Conservation (phyloP, 2,329 filamentous ascomycete genomes). For the Cladosporium phlei region DNA sequence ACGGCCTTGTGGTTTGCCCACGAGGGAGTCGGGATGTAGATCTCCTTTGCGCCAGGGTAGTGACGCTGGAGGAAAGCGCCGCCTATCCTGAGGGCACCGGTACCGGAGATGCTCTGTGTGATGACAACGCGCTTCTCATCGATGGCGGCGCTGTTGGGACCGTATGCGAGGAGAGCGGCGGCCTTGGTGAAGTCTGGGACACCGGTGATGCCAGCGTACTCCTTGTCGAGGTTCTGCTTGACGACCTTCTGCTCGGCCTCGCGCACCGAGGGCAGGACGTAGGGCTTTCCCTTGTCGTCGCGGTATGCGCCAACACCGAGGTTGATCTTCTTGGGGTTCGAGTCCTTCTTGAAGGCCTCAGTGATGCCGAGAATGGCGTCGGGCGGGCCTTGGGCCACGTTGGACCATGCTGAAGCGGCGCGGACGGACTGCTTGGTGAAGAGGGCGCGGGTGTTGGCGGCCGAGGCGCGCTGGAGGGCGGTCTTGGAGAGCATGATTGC, state of each 20-base stretch:
- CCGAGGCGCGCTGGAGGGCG: slow-evolving; percentile 27
- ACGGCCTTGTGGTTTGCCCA: slow-evolving; percentile 99
- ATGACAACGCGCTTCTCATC: slow-evolving; percentile 73
- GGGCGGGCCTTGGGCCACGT: slow-evolving; percentile 88
- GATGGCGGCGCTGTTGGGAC: slow-evolving; percentile 70
- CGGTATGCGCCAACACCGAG: slow-evolving; percentile 97
- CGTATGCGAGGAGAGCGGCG: slow-evolving; percentile 87
- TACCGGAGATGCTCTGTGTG: slow-evolving; percentile 97
- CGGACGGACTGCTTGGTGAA: slow-evolving; percentile 41
- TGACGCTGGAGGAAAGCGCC: slow-evolving; percentile 88
- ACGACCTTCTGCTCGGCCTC: slow-evolving; percentile 84
- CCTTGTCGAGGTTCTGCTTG: slow-evolving; percentile 77
- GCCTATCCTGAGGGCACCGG: slow-evolving; percentile 89
- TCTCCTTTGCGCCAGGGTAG: slow-evolving; percentile 86
- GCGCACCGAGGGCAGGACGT: slow-evolving; percentile 89
- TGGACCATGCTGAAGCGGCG: slow-evolving; percentile 79
- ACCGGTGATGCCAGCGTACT: slow-evolving; percentile 97
- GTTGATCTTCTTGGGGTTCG: slow-evolving; percentile 79
- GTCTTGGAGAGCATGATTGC: slow-evolving; percentile 29
- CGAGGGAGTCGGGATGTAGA: slow-evolving; percentile 93
- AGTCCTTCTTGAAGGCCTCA: slow-evolving; percentile 96
- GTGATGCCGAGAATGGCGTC: slow-evolving; percentile 80
- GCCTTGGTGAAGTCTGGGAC: slow-evolving; percentile 90
- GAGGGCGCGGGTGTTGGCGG: slow-evolving; percentile 22
- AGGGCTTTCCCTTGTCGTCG: slow-evolving; percentile 96